phyloP scores from a whole-genome alignment of 2,329 filamentous ascomycete species.

The Didymella pinodella region DNA sequence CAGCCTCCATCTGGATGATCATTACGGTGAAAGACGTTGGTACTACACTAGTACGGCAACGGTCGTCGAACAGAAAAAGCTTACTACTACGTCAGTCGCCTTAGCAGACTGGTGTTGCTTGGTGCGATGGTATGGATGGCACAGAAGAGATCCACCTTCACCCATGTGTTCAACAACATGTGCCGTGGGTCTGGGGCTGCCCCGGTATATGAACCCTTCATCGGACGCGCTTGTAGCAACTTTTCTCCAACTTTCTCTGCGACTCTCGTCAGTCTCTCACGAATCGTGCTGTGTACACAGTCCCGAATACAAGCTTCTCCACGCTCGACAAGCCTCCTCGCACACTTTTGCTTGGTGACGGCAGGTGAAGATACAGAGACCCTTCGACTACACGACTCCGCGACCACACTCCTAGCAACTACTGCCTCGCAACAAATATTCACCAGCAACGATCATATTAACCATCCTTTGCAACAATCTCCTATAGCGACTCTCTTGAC shows the following conservation, averaged over 20 bases:
- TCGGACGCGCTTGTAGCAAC: not conserved
- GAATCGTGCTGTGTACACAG: conserved; percentile 14
- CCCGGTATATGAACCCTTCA: conserved; percentile 12
- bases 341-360: conserved; percentile 27
- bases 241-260: not conserved
- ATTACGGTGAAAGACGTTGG: conserved; percentile 18
- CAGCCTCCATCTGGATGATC: conserved; percentile 21
- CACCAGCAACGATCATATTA: conserved; percentile 9
- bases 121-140: conserved; percentile 2
- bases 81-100: conserved; percentile 26
- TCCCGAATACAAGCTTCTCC: conserved; percentile 37
- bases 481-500: conserved; percentile 7
- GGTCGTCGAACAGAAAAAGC: conserved; percentile 14
- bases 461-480: conserved; percentile 15
- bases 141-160: conserved; percentile 9
- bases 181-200: conserved; percentile 1
- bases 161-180: conserved; percentile 7
- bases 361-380: conserved; percentile 29
- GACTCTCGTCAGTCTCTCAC: conserved; percentile 6
- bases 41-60: conserved; percentile 10
- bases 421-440: conserved; percentile 7
- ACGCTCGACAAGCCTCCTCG: conserved; percentile 35
- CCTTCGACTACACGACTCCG: not conserved
- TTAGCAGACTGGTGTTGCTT: conserved; percentile 16
- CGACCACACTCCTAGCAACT: conserved; percentile 11